These are phyloP conservation scores for Forsythia viridissima DNA, from an alignment of 257 asterid species.

Conservation along the genomic window DNA sequence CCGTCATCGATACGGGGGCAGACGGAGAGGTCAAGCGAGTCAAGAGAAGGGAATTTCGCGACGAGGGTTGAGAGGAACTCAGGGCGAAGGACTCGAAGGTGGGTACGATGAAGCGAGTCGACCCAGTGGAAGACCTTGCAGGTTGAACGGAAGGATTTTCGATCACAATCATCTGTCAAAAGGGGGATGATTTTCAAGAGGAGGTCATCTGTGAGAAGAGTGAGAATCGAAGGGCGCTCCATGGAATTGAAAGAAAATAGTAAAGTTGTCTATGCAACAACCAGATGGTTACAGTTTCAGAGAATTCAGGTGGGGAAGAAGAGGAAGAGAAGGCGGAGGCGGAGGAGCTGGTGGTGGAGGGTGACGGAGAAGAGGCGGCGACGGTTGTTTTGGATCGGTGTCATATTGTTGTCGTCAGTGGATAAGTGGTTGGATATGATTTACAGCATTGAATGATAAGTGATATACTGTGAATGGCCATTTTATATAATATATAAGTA, in stretches of 20 bases:
- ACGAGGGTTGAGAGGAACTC: slow-evolving; percentile 56
- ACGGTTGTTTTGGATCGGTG: slow-evolving; percentile 18
- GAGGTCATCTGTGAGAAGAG: slow-evolving; percentile 53
- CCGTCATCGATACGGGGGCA: slow-evolving; percentile 64
- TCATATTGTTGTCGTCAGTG: slow-evolving; percentile 7
- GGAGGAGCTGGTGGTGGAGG: slow-evolving; percentile 31
- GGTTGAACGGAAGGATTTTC: slow-evolving; percentile 59
- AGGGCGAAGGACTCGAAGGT: slow-evolving; percentile 58
- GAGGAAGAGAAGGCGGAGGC: slow-evolving; percentile 44
- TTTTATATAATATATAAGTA: slow-evolving; percentile 17
- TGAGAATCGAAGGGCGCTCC: slow-evolving; percentile 29
- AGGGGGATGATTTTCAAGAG: slow-evolving; percentile 40
- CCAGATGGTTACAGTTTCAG: background rate
- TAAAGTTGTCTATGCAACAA: too few relatives aligned
- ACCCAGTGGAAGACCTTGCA: slow-evolving; percentile 51
- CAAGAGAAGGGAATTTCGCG: slow-evolving; percentile 39
- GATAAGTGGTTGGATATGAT: slow-evolving; percentile 18
- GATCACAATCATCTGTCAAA: slow-evolving; percentile 42
- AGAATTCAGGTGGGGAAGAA: slow-evolving; percentile 39
- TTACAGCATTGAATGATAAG: slow-evolving; percentile 23
- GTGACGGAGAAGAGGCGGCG: slow-evolving; percentile 26
- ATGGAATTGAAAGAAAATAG: slow-evolving; percentile 7
- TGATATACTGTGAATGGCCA: background rate
- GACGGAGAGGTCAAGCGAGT: slow-evolving; percentile 62
- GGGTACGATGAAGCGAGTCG: slow-evolving; percentile 61